These are phyloP conservation scores for Alternaria gaisen DNA, from an alignment of 2,329 filamentous ascomycete species.

Conservation along the genomic window DNA sequence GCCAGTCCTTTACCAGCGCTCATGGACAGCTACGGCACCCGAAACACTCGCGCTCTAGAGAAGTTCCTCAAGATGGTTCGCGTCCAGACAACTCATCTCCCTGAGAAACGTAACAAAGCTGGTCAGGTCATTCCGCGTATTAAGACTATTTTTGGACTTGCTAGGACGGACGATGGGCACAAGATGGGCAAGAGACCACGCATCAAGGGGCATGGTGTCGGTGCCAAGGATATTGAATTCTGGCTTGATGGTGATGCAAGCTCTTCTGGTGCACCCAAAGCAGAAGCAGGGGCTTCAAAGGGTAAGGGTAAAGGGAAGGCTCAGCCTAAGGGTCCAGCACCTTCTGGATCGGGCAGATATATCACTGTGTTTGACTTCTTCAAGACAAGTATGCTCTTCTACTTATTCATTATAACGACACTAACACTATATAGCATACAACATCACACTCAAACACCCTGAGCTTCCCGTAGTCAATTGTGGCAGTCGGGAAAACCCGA, in stretches of 20 bases:
- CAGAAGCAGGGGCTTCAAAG: conserved; percentile 13
- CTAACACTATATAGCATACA: conserved; percentile 16
- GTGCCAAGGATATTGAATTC: conserved; percentile 36
- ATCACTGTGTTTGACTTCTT: conserved; percentile 35
- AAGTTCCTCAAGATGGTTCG: conserved; percentile 50
- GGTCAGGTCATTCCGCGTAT: conserved; percentile 44
- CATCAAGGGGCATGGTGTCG: conserved; percentile 23
- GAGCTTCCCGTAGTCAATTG: conserved; percentile 35
- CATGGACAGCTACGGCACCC: conserved; percentile 29
- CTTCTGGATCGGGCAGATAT: conserved; percentile 21
- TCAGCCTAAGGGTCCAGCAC: conserved; percentile 4
- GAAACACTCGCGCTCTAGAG: conserved; percentile 33
- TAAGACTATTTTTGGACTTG: conserved; percentile 53
- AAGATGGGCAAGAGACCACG: conserved; percentile 24
- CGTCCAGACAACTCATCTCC: conserved; percentile 49
- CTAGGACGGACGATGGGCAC: conserved; percentile 49
- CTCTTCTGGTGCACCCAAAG: conserved; percentile 11
- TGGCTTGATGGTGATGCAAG: conserved; percentile 23
- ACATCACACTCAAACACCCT: conserved; percentile 21
- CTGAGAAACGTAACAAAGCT: conserved; percentile 44
- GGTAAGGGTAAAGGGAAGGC: conserved; percentile 22
- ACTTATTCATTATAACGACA: not conserved
- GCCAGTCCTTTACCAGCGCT: conserved; percentile 48
- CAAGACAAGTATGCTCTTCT: conserved; percentile 14
- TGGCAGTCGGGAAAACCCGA: conserved; percentile 33